Conservation (phyloP, 2,329 filamentous ascomycete genomes). For the Dothideomycetidae sp. region DNA sequence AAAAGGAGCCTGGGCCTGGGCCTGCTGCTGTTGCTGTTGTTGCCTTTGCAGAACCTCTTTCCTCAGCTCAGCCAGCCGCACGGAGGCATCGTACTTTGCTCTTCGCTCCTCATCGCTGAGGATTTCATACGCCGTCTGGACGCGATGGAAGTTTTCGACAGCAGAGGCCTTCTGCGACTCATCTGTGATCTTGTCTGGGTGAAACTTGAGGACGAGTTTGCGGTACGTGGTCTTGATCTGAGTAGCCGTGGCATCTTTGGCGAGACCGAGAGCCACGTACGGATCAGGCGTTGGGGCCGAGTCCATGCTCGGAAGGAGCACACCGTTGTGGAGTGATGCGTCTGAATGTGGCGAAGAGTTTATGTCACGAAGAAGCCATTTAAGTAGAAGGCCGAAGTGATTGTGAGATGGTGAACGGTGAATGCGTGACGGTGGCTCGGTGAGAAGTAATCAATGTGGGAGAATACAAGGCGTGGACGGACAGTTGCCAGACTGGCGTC, state of each 20-base stretch:
- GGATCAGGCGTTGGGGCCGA: constrained; percentile 51
- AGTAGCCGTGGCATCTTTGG: constrained; percentile 55
- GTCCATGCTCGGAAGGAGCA: constrained; percentile 28
- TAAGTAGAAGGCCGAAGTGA: no score
- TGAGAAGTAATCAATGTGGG: no score
- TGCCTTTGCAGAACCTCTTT: constrained; percentile 36
- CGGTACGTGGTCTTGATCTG: constrained; percentile 85
- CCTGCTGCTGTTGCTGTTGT: constrained; percentile 11
- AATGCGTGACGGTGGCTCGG: no score
- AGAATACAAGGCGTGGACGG: no score
- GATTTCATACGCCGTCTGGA: constrained; percentile 86
- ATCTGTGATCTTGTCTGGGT: constrained; percentile 44
- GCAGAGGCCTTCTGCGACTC: constrained; percentile 61
- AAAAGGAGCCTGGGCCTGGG: constrained; percentile 15
- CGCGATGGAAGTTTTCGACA: constrained; percentile 76
- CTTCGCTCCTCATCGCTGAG: constrained; percentile 64
- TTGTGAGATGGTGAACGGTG: no score
- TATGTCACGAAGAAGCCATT: neutral
- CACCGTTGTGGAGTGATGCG: neutral
- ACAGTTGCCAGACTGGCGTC: no score
- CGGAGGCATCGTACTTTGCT: constrained; percentile 62
- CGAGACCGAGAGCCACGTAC: constrained; percentile 64
- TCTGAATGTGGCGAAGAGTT: neutral
- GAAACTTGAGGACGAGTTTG: constrained; percentile 74
- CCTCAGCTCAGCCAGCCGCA: constrained; percentile 51